A percentile compares a stretch with the other conserved stretches of the same genome.
These are phyloP conservation scores for Aspergillus fructus DNA, from an alignment of 2,329 filamentous ascomycete species.

Conservation along the genomic window DNA sequence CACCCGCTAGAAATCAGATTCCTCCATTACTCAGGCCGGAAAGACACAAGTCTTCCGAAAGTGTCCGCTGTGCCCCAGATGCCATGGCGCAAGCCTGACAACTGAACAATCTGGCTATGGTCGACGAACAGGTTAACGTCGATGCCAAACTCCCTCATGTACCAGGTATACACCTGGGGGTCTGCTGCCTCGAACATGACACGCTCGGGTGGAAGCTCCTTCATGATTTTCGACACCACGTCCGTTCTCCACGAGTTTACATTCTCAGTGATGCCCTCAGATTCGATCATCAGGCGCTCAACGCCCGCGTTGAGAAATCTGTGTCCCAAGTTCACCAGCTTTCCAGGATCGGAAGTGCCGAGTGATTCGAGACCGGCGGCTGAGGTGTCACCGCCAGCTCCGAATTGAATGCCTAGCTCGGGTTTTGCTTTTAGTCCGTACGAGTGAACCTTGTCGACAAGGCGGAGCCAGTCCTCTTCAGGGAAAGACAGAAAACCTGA, in stretches of 20 bases:
- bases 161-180: conserved; percentile 57
- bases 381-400: conserved; percentile 55
- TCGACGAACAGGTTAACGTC: conserved; percentile 60
- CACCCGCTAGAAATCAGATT: no score
- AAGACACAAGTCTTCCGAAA: conserved; percentile 53
- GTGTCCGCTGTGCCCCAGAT: conserved; percentile 59
- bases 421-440: conserved; percentile 54
- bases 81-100: conserved; percentile 51
- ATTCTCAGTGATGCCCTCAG: conserved; percentile 61
- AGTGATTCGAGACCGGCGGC: conserved; percentile 48
- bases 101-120: conserved; percentile 58
- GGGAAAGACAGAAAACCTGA: conserved; percentile 57
- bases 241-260: conserved; percentile 56
- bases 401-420: conserved; percentile 58
- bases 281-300: conserved; percentile 59
- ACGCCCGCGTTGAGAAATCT: conserved; percentile 54
- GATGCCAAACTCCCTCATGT: conserved; percentile 56
- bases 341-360: conserved; percentile 51
- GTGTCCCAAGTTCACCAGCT: conserved; percentile 50
- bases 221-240: conserved; percentile 54
- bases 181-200: conserved; percentile 62
- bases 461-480: conserved; percentile 53
- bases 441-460: conserved; percentile 50
- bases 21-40: conserved; percentile 26
- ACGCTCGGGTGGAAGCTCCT: conserved; percentile 51